Base-by-base conservation (phyloP, 176 grass and related monocot species). In the Carex myosuroides region DNA sequence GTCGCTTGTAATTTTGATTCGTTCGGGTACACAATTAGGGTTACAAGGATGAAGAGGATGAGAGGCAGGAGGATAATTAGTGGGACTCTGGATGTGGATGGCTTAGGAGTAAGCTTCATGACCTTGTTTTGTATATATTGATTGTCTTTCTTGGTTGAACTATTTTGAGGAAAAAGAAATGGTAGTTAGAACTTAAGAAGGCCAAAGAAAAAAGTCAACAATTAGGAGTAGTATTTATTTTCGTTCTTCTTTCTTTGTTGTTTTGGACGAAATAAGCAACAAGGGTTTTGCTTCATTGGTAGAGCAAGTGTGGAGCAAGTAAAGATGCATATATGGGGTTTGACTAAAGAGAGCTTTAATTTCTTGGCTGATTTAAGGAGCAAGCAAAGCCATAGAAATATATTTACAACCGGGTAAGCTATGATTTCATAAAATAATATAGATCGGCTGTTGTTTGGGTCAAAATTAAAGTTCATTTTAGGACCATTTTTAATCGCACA, bases 41-140 rank as follows among this genome's bases (percentile, higher is more conserved):
- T 82, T 82, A 82, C 41, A 52, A 82, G 41, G 18, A 82, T 82
- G 80, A 82, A 82, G 9, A 82, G 10, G n/a, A 82, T 82, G 39
- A 82, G 60, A 50, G 80, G 80, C 3, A 82, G 80, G 37, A 82
- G 60, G 20, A 65, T 39, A 39, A 39, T 65, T 4, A 82, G 18
- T 13, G 18, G 33, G 13, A 82, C 21, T 13, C 20, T 65, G 60
- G 56, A 65, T 41, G 60, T 82, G 1, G 80, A 82, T 18, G 80
- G 37, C 16, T 66, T 82, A 13, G 80, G 80, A 67, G 57, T 21
- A 26, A 10, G 60, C 21, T 82, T 82, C 80, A 67, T 82, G 79
- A 21, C 39, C 79, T 12, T 44, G 24, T 21, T 81, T 81, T 62
- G 30, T 37, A 64, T 8, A 35, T 39, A 35, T 60, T 61, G 33